Evolutionary conservation across 441 rosid genomes (phyloP), one percentile per base, ranked within the genome.

Genomic region (Populus hybrid): DNA sequence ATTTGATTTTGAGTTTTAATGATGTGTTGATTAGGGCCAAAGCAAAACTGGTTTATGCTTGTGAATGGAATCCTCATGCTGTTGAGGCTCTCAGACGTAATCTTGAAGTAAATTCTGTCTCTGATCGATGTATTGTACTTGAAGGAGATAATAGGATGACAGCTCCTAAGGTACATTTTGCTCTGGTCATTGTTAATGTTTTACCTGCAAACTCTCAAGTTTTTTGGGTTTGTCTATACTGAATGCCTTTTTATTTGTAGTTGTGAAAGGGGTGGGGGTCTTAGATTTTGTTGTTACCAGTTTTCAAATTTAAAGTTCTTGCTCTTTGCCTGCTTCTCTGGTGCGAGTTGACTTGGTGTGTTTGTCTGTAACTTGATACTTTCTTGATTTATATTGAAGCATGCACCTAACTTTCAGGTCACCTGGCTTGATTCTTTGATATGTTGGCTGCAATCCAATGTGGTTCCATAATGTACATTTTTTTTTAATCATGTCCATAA

Each of bases 21-120:
- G 24, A 6, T 76, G 50, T 77, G 14, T 76, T 82, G 76, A 80
- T 79, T 80, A 95, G 99, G 92, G 97, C 97, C 76, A 85, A 87
- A 83, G 99, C 97, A 76, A 91, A 85, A 83, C 71, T 88, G 69
- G 98, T 92, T 68, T 94, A 90, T 89, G 95, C 99, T 79, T 92
- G 98, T 83, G 99, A 95, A 82, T 94, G 97, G 99, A 95, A 95
- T 85, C 93, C 88, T 42, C 90, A 88, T 88, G 98, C 98, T 74
- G 81, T 92, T 77, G 94, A 90, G 85, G 98, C 98, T 1, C 94
- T 95, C 64, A 82, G 83, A 72, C 87, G 64, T 71, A 95, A 94
- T 74, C 88, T 95, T 72, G 85, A 83, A 76, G 89, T 85, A 80
- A 95, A 95, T 86, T 87, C 82, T 38, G 98, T 92, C 50, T 83